Evolutionary conservation across 148 eudicot genomes (phyloP), one percentile per base, ranked within the genome.

Genomic region (Dianthus caryophyllus): DNA sequence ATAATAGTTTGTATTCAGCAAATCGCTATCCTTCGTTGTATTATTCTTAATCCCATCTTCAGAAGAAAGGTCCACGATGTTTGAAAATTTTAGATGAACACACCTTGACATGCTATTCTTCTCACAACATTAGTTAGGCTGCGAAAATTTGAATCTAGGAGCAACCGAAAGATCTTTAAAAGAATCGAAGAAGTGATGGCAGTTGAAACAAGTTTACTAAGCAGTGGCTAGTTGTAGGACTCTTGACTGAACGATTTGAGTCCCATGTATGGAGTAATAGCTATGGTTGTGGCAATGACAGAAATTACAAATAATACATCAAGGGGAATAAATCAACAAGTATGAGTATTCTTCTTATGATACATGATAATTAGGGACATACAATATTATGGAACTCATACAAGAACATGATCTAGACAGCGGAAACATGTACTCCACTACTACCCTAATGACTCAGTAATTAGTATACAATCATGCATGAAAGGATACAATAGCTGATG

Each of bases 291-390:
- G 1, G 15, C 13, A 0, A 4, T 53, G 27, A 18, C n/a, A 69
- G 27, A 52, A 21, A 10, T 7, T 18, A 8, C 29, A 44, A 26
- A 13, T 44, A 36, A 66, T 49, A 50, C 9, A 22, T 24, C 24
- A 26, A 49, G 46, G 13, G 13, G 57, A 53, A 53, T 29, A 53
- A 17, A n/a, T 6, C 21, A 53, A 53, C 39, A 2, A 33, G 38
- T 33, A 61, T 52, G 51, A 62, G 43, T 50, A 47, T 50, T 65
- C 36, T 44, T 60, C 33, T 43, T 38, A 71, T 71, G 9, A 65
- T 66, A 76, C 79, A 71, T 66, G 44, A 31, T 24, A 30, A 50
- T 22, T 31, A 38, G 21, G 48, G 47, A 66, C 67, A 58, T 71
- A 76, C 62, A 66, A 52, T 17, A 29, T 14, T 27, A 27, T 26